These are phyloP conservation scores for Yamadazyma sp. DNA, from an alignment of 805 yeast species.

Conservation along the genomic window DNA sequence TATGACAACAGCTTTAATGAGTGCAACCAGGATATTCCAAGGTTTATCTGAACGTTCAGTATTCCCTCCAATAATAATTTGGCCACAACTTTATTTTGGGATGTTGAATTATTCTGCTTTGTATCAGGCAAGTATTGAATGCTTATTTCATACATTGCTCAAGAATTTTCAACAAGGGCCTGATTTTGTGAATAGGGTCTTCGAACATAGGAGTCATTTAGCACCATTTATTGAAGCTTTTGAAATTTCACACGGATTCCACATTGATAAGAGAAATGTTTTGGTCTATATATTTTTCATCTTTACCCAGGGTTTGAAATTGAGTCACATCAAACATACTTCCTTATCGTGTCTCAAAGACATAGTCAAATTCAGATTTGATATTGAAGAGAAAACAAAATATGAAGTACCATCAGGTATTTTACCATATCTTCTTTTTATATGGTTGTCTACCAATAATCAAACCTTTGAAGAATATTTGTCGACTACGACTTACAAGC, in stretches of 20 bases:
- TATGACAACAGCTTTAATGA: constrained; percentile 27
- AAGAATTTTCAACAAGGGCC: constrained; percentile 22
- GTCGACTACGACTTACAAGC: constrained; percentile 19
- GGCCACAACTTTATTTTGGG: constrained; percentile 40
- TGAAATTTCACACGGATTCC: constrained; percentile 41
- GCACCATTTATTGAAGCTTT: constrained; percentile 39
- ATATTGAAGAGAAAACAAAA: constrained; percentile 20
- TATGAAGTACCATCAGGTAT: constrained; percentile 11
- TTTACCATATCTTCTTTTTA: constrained; percentile 28
- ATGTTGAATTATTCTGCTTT: constrained; percentile 26
- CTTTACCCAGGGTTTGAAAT: constrained; percentile 54
- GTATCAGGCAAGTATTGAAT: constrained; percentile 31
- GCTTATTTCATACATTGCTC: constrained; percentile 24
- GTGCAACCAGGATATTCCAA: constrained; percentile 46
- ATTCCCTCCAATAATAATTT: constrained; percentile 47
- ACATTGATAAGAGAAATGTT: constrained; percentile 44
- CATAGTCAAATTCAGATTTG: constrained; percentile 42
- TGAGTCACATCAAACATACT: constrained; percentile 52
- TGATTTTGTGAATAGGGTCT: constrained; percentile 23
- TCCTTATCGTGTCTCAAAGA: constrained; percentile 45
- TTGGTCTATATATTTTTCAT: constrained; percentile 48
- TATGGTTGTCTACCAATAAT: constrained; percentile 27
- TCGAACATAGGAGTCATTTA: constrained; percentile 32
- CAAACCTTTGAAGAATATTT: constrained; percentile 21
- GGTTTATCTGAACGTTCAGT: constrained; percentile 47